phyloP scores from a whole-genome alignment of 1,284 basidiomycete genomes.

The Tilletia walkeri region DNA sequence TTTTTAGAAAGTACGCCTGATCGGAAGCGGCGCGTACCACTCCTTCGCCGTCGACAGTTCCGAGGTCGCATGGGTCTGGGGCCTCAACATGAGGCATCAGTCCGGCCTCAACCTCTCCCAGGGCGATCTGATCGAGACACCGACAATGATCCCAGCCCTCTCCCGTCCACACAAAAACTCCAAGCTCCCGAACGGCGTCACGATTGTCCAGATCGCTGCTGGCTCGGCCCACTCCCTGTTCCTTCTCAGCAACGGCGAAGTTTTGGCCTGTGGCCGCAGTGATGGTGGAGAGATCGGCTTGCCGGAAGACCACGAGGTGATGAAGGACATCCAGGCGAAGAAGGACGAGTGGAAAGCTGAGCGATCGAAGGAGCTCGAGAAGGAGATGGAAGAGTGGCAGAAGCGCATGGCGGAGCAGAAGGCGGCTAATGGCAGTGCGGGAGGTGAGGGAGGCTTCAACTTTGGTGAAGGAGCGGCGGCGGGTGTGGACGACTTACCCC shows the following conservation, averaged over 20 bases:
- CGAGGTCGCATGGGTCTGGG: constrained; percentile 86
- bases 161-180: constrained; percentile 65
- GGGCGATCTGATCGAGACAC: constrained; percentile 64
- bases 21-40: constrained; percentile 79
- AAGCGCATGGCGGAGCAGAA: constrained; percentile 43
- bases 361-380: constrained; percentile 23
- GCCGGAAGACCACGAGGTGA: constrained; percentile 63
- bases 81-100: constrained; percentile 76
- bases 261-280: constrained; percentile 77
- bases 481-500: constrained; percentile 24
- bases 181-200: constrained; percentile 58
- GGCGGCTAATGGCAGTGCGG: constrained; percentile 45
- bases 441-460: constrained; percentile 26
- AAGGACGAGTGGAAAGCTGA: constrained; percentile 46
- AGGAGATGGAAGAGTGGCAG: constrained; percentile 24
- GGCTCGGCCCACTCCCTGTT: constrained; percentile 87
- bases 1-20: constrained; percentile 68
- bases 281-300: constrained; percentile 78
- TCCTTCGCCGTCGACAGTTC: constrained; percentile 82
- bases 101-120: constrained; percentile 62
- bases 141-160: constrained; percentile 69
- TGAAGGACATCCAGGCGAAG: constrained; percentile 58
- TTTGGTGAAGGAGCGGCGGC: constrained; percentile 18
- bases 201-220: constrained; percentile 64
- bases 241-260: constrained; percentile 75